phyloP scores from a whole-genome alignment of 2,329 filamentous ascomycete species.

The Fusarium armeniacum region DNA sequence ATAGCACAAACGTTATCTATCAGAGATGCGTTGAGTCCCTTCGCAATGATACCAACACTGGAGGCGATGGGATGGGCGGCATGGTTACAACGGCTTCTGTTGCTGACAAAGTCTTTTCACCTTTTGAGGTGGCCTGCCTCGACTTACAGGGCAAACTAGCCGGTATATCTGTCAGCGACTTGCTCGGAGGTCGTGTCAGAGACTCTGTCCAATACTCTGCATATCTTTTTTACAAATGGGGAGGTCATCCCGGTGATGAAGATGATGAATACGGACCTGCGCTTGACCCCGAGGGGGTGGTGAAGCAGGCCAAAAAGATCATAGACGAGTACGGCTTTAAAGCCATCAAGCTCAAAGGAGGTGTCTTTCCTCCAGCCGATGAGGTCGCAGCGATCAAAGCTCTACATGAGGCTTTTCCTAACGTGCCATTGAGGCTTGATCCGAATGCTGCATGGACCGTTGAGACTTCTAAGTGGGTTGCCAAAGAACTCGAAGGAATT shows the following conservation, averaged over 20 bases:
- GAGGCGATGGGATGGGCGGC: constrained; percentile 71
- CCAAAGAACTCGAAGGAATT: constrained; percentile 55
- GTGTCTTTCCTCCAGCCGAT: constrained; percentile 57
- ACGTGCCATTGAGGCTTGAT: constrained; percentile 55
- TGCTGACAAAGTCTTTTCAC: constrained; percentile 59
- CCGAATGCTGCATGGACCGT: constrained; percentile 59
- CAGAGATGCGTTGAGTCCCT: constrained; percentile 83
- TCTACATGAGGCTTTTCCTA: constrained; percentile 56
- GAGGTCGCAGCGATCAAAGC: constrained; percentile 59
- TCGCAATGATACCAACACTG: constrained; percentile 64
- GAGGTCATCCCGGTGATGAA: constrained; percentile 55
- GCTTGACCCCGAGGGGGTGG: constrained; percentile 54
- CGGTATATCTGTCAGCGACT: constrained; percentile 56
- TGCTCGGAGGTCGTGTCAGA: constrained; percentile 58
- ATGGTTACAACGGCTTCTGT: constrained; percentile 60
- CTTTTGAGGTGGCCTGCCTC: constrained; percentile 60
- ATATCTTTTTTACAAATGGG: constrained; percentile 62
- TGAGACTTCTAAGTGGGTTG: constrained; percentile 57
- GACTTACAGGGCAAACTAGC: constrained; percentile 59
- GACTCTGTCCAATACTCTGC: constrained; percentile 59
- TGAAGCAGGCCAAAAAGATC: constrained; percentile 55
- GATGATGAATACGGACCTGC: constrained; percentile 59
- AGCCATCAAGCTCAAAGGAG: constrained; percentile 60
- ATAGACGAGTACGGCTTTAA: constrained; percentile 61
- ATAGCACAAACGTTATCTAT: constrained; percentile 86